Evolutionary conservation across 108 stramenopile species (phyloP), one percentile per base, ranked within the genome.

Genomic region (Nannochloropsis granulata): DNA sequence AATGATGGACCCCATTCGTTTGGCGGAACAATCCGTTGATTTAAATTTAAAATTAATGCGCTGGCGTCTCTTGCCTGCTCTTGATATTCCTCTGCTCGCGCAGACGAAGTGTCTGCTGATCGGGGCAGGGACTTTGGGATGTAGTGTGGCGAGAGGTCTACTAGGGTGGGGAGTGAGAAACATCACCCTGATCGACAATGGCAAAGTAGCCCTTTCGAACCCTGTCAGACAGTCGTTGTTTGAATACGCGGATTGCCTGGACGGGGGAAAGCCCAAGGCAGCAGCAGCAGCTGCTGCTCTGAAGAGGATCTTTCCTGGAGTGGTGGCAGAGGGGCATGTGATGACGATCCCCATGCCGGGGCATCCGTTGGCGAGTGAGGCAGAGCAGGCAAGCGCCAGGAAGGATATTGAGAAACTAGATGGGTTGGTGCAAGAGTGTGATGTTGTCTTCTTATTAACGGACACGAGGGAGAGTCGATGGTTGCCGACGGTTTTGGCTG

Each of bases 271-370:
- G 80, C 85, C 44, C 80, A 99, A 99, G 91, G 97, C 97, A n/a
- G 83, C 85, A 16, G 96, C 95, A 9, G 99, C 98, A 12, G 98
- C 96, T 2, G 93, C 93, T 14, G 94, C 95, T n/a, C 86, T 98
- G 80, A 78, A 83, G 12, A 24, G 85, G 23, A 94, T 91, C 13
- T 81, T 80, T 21, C 95, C 98, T 12, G 94, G 94, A 85, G 93
- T 97, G n/a, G 79, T 91, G 21, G 87, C 90, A 14, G 82, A 90
- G 42, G 97, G 94, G 10, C 86, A 94, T 13, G 89, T 91, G 0
- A 87, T 96, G 23, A 91, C 94, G 43, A 98, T 99, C 87, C 98
- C 99, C 79, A 99, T 99, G 99, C 99, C 99, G 0, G 99, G 99
- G 13, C 99, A 99, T 90, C 79, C 94, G 9, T 85, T 93, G 81